Percentiles rank a stretch among this genome's conserved stretches.
These are phyloP conservation scores for Bolboschoenus planiculmis DNA, from an alignment of 176 grass and related monocot species.

Conservation along the genomic window DNA sequence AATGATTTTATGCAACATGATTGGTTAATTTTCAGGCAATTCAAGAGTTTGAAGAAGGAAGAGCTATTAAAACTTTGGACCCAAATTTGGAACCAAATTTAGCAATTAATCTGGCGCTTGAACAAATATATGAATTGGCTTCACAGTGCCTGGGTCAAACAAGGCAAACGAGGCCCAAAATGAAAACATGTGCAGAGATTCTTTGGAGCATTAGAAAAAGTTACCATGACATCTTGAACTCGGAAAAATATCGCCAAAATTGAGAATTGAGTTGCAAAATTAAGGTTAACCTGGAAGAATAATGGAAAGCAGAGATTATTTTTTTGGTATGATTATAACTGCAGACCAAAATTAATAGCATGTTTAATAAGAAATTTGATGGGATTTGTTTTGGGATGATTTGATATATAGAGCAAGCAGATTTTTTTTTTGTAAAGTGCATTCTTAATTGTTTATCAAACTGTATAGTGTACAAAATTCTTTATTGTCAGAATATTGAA, in stretches of 20 bases:
- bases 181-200: conserved; percentile 28
- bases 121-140: conserved; percentile 30
- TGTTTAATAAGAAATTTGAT: neutral
- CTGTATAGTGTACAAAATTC: neutral
- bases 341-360: neutral
- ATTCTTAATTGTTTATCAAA: neutral
- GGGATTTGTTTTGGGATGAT: neutral
- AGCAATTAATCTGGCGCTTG: conserved; percentile 16
- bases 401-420: neutral
- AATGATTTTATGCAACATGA: neutral
- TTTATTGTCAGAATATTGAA: neutral
- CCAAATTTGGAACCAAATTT: conserved; percentile 27
- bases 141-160: conserved; percentile 17
- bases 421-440: neutral
- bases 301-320: neutral
- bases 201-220: conserved; percentile 30
- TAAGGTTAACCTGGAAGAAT: neutral
- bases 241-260: neutral
- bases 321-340: neutral
- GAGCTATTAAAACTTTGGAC: conserved; percentile 24
- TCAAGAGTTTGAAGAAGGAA: conserved; percentile 19
- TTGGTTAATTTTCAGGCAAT: conserved; percentile 22
- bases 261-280: neutral
- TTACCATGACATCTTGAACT: conserved; percentile 3
- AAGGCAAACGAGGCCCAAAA: conserved; percentile 19